Base-by-base conservation (phyloP, 768 basidiomycete species). In the Naematelia encephala region DNA sequence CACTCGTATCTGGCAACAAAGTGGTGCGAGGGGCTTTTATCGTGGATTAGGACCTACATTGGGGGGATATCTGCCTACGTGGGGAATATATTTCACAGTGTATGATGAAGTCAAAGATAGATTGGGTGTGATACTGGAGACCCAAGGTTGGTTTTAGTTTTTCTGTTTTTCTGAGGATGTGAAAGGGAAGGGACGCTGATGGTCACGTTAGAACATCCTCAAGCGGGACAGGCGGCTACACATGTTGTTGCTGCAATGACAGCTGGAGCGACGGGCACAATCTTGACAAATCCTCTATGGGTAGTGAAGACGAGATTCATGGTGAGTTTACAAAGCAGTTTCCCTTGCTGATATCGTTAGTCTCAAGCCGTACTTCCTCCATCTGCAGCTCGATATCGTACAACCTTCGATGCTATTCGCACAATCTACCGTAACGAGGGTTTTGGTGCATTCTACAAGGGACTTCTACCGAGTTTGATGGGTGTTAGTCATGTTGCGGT, bases 301-400 rank as follows among this genome's bases (percentile, higher is more conserved):
- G 91, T 99, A 43, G 92, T 99, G 77, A 98, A 97, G 81, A 98
- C 94, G 22, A 86, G 96, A 26, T 97, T 98, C 80, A 98, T 98
- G 96, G 94, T 94, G 63, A 64, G 80, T 69, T 19, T 26, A 16
- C 19, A 21, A 26, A 28, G n/a, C n/a, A n/a, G n/a, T n/a, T n/a
- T n/a, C n/a, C 34, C 34, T 39, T 39, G 34, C 34, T 39, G 30
- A 39, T 25, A 3, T 30, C 12, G 39, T 22, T 71, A 93, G 91
- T 93, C 91, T 14, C 91, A 96, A 79, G 85, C 86, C 45, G 82
- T 84, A 60, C 57, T 64, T 43, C 27, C 68, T 3, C 57, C 66
- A 16, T 81, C 83, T 27, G 89, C 92, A 80, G 80, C 82, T 47
- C 82, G 87, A 61, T 98, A 96, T 77, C 83, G 84, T 62, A 89